These are phyloP conservation scores for Malassezia vespertilionis DNA, from an alignment of 1,284 basidiomycete species.

Conservation along the genomic window DNA sequence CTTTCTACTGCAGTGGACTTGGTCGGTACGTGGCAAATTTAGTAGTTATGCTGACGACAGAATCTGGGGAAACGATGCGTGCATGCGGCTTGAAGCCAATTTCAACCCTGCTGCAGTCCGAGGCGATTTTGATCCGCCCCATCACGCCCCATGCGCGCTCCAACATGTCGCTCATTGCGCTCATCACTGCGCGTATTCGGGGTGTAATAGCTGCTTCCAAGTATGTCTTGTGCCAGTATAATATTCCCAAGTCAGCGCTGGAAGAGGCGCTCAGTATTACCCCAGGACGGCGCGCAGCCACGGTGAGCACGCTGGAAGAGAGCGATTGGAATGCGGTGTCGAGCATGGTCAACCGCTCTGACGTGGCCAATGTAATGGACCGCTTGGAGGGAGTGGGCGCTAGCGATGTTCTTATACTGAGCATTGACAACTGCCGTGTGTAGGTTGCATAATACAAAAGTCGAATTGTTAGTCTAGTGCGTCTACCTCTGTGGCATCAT, in stretches of 20 bases:
- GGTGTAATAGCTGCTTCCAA: constrained; percentile 81
- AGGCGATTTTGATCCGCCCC: constrained; percentile 88
- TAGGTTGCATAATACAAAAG: constrained; percentile 46
- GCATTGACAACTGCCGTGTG: constrained; percentile 85
- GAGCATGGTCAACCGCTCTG: constrained; percentile 78
- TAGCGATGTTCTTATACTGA: constrained; percentile 78
- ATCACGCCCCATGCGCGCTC: constrained; percentile 57
- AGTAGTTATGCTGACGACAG: constrained; percentile 49
- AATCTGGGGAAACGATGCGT: constrained; percentile 99
- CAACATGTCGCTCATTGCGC: constrained; percentile 58
- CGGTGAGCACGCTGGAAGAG: constrained; percentile 74
- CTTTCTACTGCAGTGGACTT: constrained; percentile 61
- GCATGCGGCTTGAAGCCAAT: constrained; percentile 90
- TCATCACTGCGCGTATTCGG: constrained; percentile 76
- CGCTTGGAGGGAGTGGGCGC: constrained; percentile 69
- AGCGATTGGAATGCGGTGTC: constrained; percentile 78
- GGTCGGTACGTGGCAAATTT: constrained; percentile 57
- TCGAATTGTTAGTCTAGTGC: constrained; percentile 21
- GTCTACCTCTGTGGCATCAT: constrained; percentile 26
- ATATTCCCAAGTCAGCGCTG: constrained; percentile 62
- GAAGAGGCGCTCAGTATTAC: constrained; percentile 62
- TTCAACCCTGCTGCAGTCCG: constrained; percentile 63
- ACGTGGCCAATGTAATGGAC: constrained; percentile 83
- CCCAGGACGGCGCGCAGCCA: constrained; percentile 79
- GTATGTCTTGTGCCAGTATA: constrained; percentile 87